Base-by-base conservation (phyloP, 306 rosid genomes). In the Ormosia semicastrata region DNA sequence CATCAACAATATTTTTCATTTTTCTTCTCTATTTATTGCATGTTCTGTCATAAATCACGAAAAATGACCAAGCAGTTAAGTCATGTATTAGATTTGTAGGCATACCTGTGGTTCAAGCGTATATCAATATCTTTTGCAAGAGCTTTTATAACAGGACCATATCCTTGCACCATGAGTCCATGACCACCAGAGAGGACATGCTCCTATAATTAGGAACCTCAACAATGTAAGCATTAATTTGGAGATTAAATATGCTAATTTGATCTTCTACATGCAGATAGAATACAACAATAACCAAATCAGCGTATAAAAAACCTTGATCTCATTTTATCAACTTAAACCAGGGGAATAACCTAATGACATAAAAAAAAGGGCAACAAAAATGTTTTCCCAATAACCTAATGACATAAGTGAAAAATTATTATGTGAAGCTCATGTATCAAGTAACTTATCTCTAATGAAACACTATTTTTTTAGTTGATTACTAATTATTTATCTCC, bases 111-210 rank as follows among this genome's bases (percentile, higher is more conserved):
- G 80, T 86, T 89, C 88, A 92, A 81, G 52, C 82, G 87, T 72
- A 90, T 78, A 57, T 90, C 92, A 39, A 92, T 79, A 84, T 89
- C 91, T 72, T 92, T 87, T 78, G 94, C 92, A 69, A 92, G 94
- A 85, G 88, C 65, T 53, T 90, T 86, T 87, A 92, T 90, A 71
- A 92, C 78, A 46, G 97, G 94, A 77, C 82, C 88, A 78, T 90
- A 90, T 33, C 97, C 97, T 81, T 87, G 89, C 84, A 92, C 92
- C 97, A 92, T 92, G 78, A 92, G 92, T 76, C 97, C 97, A 66
- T 92, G 97, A 81, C 97, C 97, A 60, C 97, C 97, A 44, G 94
- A 71, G 58, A 92, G 97, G 53, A 92, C 91, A 53, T 92, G 87
- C 85, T 92, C 97, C 94, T 91, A 82, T 37, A 54, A 81, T 14